Conservation (phyloP, 257 asterid genomes). For the Penstemon davidsonii region DNA sequence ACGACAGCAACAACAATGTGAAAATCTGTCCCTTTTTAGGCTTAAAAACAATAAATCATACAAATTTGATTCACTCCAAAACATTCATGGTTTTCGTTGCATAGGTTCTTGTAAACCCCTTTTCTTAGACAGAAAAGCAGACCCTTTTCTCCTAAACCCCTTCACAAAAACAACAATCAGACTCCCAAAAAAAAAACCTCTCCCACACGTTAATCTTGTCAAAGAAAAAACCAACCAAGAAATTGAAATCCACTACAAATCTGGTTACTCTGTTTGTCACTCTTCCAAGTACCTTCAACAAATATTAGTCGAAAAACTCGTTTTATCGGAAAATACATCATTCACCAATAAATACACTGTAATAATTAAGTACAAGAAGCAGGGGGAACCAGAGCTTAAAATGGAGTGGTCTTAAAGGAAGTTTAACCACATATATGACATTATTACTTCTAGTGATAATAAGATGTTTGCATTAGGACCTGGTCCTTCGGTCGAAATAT, state of each 20-base stretch:
- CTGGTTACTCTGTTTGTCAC: not conserved
- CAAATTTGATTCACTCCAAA: not conserved
- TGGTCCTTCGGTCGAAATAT: conserved; percentile 23
- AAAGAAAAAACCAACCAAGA: not conserved
- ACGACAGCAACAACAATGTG: no score
- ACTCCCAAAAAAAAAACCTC: conserved; percentile 10
- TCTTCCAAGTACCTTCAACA: not conserved
- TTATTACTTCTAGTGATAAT: conserved; percentile 7
- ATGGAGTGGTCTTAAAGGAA: conserved; percentile 20
- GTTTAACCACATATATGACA: conserved; percentile 12
- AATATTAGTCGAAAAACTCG: not conserved
- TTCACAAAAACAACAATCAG: conserved; percentile 8
- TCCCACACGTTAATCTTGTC: not conserved
- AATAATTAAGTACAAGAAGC: not conserved
- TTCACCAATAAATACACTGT: not conserved
- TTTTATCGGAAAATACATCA: conserved; percentile 10
- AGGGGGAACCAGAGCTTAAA: not conserved
- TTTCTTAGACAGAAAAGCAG: not conserved
- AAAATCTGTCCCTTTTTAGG: not conserved
- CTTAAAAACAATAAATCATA: not conserved
- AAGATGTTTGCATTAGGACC: conserved; percentile 6
- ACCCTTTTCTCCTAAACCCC: conserved; percentile 25
- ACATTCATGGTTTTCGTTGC: not conserved
- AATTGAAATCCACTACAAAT: not conserved
- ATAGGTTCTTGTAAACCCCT: conserved; percentile 22